These are phyloP conservation scores for Ensete glaucum DNA, from an alignment of 176 grass and related monocot species.

Conservation along the genomic window DNA sequence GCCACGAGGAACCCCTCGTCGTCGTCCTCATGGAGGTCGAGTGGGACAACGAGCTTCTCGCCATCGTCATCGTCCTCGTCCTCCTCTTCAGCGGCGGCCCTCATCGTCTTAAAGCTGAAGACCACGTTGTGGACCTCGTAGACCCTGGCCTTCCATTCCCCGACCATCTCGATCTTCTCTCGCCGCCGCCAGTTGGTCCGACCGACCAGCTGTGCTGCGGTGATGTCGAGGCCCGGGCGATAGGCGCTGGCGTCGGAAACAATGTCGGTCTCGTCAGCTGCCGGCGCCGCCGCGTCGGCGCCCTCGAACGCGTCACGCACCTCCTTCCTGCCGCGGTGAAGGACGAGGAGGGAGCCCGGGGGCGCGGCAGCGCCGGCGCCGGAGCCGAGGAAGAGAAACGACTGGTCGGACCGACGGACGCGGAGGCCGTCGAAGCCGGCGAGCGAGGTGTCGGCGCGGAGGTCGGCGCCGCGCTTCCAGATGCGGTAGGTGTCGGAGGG, in stretches of 20 bases:
- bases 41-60: conserved; percentile 44
- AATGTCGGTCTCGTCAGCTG: conserved; percentile 49
- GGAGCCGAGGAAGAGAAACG: conserved; percentile 77
- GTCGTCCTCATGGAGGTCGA: conserved; percentile 78
- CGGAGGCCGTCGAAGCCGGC: conserved; percentile 88
- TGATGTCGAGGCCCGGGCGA: conserved; percentile 78
- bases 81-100: conserved; percentile 27
- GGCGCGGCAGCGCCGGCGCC: conserved; percentile 43
- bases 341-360: conserved; percentile 75
- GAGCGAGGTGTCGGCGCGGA: conserved; percentile 81
- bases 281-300: conserved; percentile 26
- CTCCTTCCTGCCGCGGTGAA: conserved; percentile 69
- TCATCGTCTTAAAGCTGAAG: conserved; percentile 90
- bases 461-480: conserved; percentile 73
- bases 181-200: conserved; percentile 80
- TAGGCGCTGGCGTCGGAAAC: conserved; percentile 68
- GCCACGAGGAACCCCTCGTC: conserved; percentile 88
- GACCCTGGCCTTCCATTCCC: conserved; percentile 77
- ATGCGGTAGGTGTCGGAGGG: conserved; percentile 85
- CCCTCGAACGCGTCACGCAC: conserved; percentile 79
- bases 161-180: conserved; percentile 87
- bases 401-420: conserved; percentile 63
- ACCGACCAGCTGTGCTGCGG: conserved; percentile 54
- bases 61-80: conserved; percentile 38
- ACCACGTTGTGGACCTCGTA: conserved; percentile 92